Evolutionary conservation across 805 yeast species (phyloP).

Genomic region (Nakazawaea ishiwadae): DNA sequence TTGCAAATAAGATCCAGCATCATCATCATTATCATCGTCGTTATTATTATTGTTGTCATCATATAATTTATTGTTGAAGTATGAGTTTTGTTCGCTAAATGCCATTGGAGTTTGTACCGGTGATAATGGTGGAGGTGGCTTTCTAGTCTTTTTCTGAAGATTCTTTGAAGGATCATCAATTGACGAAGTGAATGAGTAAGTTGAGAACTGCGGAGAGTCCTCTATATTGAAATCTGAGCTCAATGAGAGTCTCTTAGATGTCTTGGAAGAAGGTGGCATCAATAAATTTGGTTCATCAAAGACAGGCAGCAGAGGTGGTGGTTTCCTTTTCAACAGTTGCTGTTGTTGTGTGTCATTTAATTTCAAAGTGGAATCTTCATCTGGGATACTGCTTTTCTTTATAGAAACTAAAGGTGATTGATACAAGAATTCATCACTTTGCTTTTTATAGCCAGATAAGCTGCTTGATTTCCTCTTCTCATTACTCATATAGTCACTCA

Average conservation of each 20-base stretch:
- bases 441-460: background rate
- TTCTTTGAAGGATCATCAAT: constrained; percentile 3
- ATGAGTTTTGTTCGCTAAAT: background rate
- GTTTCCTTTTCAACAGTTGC: constrained; percentile 6
- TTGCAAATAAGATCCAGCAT: background rate
- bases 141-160: constrained; percentile 2
- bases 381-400: background rate
- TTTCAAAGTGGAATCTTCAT: background rate
- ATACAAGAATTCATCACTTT: constrained; percentile 1
- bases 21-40: no score
- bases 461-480: no score
- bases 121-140: constrained; percentile 10
- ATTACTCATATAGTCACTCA: background rate
- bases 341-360: background rate
- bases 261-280: background rate
- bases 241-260: constrained; percentile 4
- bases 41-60: no score
- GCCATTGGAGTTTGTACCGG: background rate
- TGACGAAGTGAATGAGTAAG: constrained; percentile 4
- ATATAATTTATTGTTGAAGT: no score
- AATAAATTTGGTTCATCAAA: background rate
- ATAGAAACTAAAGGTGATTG: constrained; percentile 7
- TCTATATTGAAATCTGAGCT: constrained; percentile 1
- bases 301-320: constrained; percentile 6
- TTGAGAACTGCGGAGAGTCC: constrained; percentile 6